Base-by-base conservation (phyloP, 2,329 filamentous ascomycete genomes). In the Ascochyta koolunga region DNA sequence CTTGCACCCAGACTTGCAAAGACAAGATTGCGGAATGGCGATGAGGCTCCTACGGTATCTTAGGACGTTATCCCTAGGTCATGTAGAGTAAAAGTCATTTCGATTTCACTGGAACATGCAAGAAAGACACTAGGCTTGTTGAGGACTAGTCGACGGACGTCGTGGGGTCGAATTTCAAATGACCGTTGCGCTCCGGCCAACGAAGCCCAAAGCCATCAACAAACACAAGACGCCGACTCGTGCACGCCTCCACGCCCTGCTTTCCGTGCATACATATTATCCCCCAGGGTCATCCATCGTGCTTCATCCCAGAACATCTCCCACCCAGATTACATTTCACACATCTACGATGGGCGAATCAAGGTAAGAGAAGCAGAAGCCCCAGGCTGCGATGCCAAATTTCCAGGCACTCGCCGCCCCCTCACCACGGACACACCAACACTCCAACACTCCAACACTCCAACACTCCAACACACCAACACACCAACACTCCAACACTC, bases 311-410 rank as follows among this genome's bases (percentile, higher is more conserved):
- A 27, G 33, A 51, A 40, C 41, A 51, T 13, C 40, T 44, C 31
- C 40, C 9, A 37, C 24, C 44, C 19, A 36, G 33, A 22, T 15
- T 43, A 31, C 44, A 32, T 16, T 54, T 53, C 46, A 50, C 44
- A 56, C 42, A 55, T 42, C 35, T 66, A 66, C 76, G 67, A 87
- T 87, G 85, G 83, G 84, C 76, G 85, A 87, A 80, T 87, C 85
- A 70, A 84, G 84, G 84, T 86, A 77, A 37, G 18, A 54, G 68
- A 44, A 33, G 54, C 8, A 29, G 11, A 29, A 13, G 27, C 56
- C 46, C 54, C 52, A 58, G 57, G 58, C 50, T 47, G 46, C 58
- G 42, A 51, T 11, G 50, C 48, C 44, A 41, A 35, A 46, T 50
- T 56, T 57, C 66, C 56, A 61, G 54, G 56, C 55, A 56, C 50